Evolutionary conservation across 1,284 basidiomycete genomes (phyloP), one percentile per base, ranked within the genome.

Genomic region (Anthracocystis walkeri): DNA sequence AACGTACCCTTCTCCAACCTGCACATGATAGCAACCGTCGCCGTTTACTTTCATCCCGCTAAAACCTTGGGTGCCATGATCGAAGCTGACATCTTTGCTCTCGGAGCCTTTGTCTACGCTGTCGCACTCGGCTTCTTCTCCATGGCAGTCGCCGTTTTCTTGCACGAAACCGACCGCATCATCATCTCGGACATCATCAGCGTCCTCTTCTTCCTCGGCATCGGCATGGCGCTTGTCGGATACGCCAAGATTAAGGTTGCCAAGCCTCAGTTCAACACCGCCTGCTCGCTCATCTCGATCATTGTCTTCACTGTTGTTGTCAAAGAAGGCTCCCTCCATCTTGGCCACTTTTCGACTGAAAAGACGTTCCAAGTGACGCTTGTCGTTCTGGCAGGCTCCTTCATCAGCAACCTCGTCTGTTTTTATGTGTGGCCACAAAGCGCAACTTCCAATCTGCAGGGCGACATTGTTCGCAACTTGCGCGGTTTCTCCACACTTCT

Each of bases 31-130:
- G 93, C 95, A 2, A 95, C 94, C 2, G 91, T 94, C 21, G 86
- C 91, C 88, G 87, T 88, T 87, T 79, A 77, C 81, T 88, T 86
- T 65, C 87, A 87, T 54, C 87, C 87, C 0, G 87, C 86, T 66
- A 94, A 95, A 80, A 94, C 93, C 0, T 87, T 92, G 14, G 95
- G 95, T 12, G 92, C 89, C 3, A 97, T 98, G 95, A 86, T 96
- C 42, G 93, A 95, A 85, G 92, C 93, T 8, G 90, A 95, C 82
- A 84, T 91, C 14, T 95, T 89, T 85, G 93, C 92, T 78, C 74
- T 92, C 38, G 88, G 91, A 65, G 92, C 92, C 0, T 88, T 93
- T 18, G 57, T 91, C 1, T 95, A 92, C 80, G 88, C 93, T 8
- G 87, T 91, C 0, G 87, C 92, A 58, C 89, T 95, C n/a, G 90